These are phyloP conservation scores for Boechera stricta DNA, from an alignment of 345 rosid genomes.

Conservation along the genomic window DNA sequence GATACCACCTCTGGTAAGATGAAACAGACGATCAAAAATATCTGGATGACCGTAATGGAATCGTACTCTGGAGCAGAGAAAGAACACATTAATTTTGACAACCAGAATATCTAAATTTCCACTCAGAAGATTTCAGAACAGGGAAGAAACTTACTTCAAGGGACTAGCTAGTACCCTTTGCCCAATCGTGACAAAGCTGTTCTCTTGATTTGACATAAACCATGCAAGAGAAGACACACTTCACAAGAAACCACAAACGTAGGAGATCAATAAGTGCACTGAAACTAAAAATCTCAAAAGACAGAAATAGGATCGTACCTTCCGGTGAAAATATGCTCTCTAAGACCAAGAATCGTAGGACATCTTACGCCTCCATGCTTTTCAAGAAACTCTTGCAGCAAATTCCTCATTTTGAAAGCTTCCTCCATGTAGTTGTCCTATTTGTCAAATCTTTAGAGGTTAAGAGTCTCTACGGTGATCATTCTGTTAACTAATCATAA, in stretches of 20 bases:
- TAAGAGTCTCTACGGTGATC: slow-evolving; percentile 11
- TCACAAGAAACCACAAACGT: slow-evolving; percentile 38
- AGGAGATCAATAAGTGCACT: slow-evolving; percentile 24
- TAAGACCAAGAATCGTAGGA: slow-evolving; percentile 76
- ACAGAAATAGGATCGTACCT: slow-evolving; percentile 49
- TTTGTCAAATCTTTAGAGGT: slow-evolving; percentile 11
- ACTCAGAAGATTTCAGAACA: slow-evolving; percentile 16
- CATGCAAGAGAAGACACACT: slow-evolving; percentile 92
- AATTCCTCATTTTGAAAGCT: slow-evolving; percentile 84
- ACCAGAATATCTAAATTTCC: slow-evolving; percentile 1
- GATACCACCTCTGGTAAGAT: slow-evolving; percentile 88
- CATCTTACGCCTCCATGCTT: slow-evolving; percentile 74
- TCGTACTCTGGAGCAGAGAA: slow-evolving; percentile 64
- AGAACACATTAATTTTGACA: slow-evolving; percentile 22
- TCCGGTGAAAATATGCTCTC: slow-evolving; percentile 93
- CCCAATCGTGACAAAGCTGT: slow-evolving; percentile 82
- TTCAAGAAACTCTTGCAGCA: slow-evolving; percentile 75
- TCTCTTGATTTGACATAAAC: slow-evolving; percentile 93
- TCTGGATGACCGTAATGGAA: slow-evolving; percentile 98
- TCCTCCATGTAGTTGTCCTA: slow-evolving; percentile 91
- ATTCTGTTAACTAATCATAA: slow-evolving; percentile 13
- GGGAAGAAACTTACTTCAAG: slow-evolving; percentile 54
- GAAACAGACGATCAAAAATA: slow-evolving; percentile 87
- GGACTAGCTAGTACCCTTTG: slow-evolving; percentile 82
- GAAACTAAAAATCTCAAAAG: slow-evolving; percentile 5